Evolutionary conservation across 345 rosid genomes (phyloP).

Genomic region (Citrus unshiu): DNA sequence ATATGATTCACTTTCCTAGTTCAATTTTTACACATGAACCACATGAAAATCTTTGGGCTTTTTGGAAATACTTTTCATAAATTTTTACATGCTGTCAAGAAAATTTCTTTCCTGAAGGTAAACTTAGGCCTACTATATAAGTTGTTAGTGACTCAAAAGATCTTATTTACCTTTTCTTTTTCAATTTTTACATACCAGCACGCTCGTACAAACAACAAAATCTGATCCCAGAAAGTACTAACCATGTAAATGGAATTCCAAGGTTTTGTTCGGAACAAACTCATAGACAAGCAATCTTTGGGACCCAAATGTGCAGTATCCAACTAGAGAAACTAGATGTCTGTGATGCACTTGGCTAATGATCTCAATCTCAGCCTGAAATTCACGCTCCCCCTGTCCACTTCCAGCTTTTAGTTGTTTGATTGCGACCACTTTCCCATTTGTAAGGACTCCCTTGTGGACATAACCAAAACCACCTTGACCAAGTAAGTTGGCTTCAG

Average conservation of each 20-base stretch:
- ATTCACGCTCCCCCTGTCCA: slow-evolving; percentile 67
- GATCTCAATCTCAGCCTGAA: slow-evolving; percentile 62
- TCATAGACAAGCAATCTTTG: slow-evolving; percentile 74
- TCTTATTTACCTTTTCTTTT: neutral
- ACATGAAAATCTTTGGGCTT: neutral
- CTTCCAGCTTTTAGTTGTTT: slow-evolving; percentile 72
- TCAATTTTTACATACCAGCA: neutral
- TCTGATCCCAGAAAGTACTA: slow-evolving; percentile 16
- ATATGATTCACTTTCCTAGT: neutral
- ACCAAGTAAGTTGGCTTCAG: slow-evolving; percentile 49
- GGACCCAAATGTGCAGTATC: slow-evolving; percentile 56
- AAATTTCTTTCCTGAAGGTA: neutral
- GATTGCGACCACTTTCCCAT: slow-evolving; percentile 59
- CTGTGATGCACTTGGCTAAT: slow-evolving; percentile 65
- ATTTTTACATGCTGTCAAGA: neutral
- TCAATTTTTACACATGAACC: neutral
- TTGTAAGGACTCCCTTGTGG: slow-evolving; percentile 55
- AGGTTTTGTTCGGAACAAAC: slow-evolving; percentile 61
- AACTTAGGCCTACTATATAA: neutral
- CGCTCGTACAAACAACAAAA: neutral
- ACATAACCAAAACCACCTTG: slow-evolving; percentile 85
- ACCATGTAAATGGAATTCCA: slow-evolving; percentile 75
- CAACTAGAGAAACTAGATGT: slow-evolving; percentile 67
- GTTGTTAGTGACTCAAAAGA: neutral
- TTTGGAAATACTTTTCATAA: neutral